Base-by-base conservation (phyloP, 805 yeast species). In the Kodamaea laetipori region DNA sequence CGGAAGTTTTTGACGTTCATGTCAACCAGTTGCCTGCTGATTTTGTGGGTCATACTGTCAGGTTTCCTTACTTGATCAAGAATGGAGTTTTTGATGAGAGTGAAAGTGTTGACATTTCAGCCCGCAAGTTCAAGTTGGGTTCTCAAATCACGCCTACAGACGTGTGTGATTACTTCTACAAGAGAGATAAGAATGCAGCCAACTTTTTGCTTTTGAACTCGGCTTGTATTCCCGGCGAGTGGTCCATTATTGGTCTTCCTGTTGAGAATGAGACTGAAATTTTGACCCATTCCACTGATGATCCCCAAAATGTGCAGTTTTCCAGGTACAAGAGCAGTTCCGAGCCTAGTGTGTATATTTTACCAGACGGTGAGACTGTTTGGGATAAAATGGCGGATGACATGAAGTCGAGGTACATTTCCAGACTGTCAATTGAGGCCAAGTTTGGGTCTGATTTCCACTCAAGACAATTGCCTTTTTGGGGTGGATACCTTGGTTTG, bases 401-500 rank as follows among this genome's bases (percentile, higher is more conserved):
- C 37, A 80, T 86, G 81, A 52, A 63, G 6, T 44, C 55, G 5
- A 53, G 55, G 43, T 61, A 64, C 30, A 63, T 66, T 35, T 55
- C 69, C 2, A 59, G 73, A 42, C 52, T 48, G 0, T 37, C 52
- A 0, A 54, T 75, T n/a, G 47, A 55, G 12, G 38, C 45, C 4
- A 43, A 49, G 13, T 40, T 58, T 3, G 51, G 54, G 2, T 8
- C 32, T 4, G 35, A 45, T 6, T 32, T 47, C 15, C 58, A 55
- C 27, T 19, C 47, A 2, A 52, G 68, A 6, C 64, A 67, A 0
- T 66, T 88, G 13, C 96, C 96, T 1, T 94, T 94, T 55, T 67
- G 81, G 44, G 98, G 99, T n/a, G 99, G 99, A 0, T 72, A 87
- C 24, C 69, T 90, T 43, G 99, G 99, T 4, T 71, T 84, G 32